Percentiles rank a stretch among this genome's conserved stretches.
These are phyloP conservation scores for Talaromyces sp. DNA, from an alignment of 2,329 filamentous ascomycete species.

Conservation along the genomic window DNA sequence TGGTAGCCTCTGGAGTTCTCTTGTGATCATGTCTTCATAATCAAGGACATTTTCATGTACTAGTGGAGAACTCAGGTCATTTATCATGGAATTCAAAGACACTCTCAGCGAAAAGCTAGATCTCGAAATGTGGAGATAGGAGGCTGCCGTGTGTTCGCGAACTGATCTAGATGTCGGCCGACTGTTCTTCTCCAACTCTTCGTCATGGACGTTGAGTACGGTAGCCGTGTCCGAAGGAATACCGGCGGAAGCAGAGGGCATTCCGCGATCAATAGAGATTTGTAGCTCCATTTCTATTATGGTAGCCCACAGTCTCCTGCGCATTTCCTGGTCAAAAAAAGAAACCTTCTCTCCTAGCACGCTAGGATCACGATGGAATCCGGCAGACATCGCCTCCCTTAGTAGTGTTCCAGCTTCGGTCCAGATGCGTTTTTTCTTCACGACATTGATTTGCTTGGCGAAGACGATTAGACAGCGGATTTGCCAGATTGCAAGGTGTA, in stretches of 20 bases:
- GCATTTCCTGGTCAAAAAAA: conserved; percentile 51
- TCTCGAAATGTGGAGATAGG: conserved; percentile 29
- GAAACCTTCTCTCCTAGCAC: conserved; percentile 38
- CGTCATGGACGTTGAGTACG: conserved; percentile 31
- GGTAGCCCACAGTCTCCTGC: conserved; percentile 53
- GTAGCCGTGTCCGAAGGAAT: conserved; percentile 21
- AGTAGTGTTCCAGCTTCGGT: conserved; percentile 49
- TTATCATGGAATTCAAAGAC: conserved; percentile 30
- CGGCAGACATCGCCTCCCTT: conserved; percentile 50
- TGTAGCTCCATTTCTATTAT: conserved; percentile 55
- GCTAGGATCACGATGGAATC: conserved; percentile 51
- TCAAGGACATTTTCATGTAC: conserved; percentile 29
- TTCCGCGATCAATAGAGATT: conserved; percentile 50
- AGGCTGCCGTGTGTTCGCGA: conserved; percentile 28
- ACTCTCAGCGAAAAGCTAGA: conserved; percentile 29
- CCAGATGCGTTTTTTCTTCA: conserved; percentile 54
- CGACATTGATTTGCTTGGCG: conserved; percentile 48
- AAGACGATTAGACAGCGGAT: conserved; percentile 49
- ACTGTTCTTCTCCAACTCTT: conserved; percentile 25
- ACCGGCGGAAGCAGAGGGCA: conserved; percentile 39
- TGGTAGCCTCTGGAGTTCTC: conserved; percentile 28
- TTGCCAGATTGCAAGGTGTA: conserved; percentile 51
- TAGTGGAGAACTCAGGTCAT: conserved; percentile 27
- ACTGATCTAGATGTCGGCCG: conserved; percentile 24
- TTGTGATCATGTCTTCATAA: conserved; percentile 29